Conservation (phyloP, 164 flowering plant species). For the Berberis thunbergii region DNA sequence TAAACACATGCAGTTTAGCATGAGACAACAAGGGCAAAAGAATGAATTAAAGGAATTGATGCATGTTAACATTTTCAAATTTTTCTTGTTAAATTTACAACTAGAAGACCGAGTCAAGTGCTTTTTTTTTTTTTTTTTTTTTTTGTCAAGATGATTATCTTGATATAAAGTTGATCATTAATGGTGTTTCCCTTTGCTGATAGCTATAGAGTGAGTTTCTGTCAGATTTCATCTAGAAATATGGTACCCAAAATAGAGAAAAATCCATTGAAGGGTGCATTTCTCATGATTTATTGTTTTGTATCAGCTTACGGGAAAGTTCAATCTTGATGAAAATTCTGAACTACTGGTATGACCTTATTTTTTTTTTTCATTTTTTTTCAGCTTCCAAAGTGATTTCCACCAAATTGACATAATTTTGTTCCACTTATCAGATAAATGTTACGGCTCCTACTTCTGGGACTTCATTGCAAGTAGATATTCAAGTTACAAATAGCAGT, state of each 20-base stretch:
- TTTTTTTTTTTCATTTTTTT: background rate
- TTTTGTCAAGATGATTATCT: too few relatives aligned
- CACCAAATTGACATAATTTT: background rate
- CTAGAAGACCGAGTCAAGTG: too few relatives aligned
- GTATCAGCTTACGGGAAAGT: conserved; percentile 51
- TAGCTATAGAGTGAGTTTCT: too few relatives aligned
- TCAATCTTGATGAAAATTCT: conserved; percentile 58
- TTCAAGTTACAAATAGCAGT: conserved; percentile 53
- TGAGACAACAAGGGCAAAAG: too few relatives aligned
- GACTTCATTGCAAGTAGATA: conserved; percentile 33
- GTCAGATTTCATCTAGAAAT: too few relatives aligned
- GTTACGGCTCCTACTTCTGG: conserved; percentile 34
- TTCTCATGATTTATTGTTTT: conserved; percentile 5
- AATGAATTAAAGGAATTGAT: too few relatives aligned
- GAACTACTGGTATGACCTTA: conserved; percentile 59
- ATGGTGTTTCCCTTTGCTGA: background rate
- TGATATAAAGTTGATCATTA: background rate
- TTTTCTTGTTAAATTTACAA: too few relatives aligned
- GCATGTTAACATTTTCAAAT: too few relatives aligned
- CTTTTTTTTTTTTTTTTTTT: too few relatives aligned
- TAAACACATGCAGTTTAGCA: too few relatives aligned
- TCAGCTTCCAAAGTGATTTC: background rate
- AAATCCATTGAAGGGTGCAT: too few relatives aligned
- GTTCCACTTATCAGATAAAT: conserved; percentile 48
- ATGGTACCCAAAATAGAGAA: too few relatives aligned